Conservation (phyloP, 2,329 filamentous ascomycete species). For the Alternaria sp. region DNA sequence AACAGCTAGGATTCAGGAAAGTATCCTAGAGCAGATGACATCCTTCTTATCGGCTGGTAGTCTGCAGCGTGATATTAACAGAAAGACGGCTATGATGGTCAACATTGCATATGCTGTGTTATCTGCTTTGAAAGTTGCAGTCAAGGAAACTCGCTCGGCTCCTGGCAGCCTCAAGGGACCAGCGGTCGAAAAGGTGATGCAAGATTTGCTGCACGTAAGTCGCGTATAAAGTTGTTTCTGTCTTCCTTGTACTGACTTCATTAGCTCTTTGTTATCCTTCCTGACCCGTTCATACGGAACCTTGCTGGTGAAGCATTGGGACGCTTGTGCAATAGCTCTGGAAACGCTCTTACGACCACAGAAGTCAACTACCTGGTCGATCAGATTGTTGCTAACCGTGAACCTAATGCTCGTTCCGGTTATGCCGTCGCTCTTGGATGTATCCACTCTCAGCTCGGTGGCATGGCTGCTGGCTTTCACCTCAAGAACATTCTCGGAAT, state of each 20-base stretch:
- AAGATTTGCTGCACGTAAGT: constrained; percentile 79
- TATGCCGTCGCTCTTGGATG: constrained; percentile 93
- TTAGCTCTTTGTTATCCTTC: constrained; percentile 77
- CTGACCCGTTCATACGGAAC: constrained; percentile 85
- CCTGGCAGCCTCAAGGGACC: constrained; percentile 76
- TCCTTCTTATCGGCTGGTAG: constrained; percentile 84
- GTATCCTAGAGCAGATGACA: constrained; percentile 90
- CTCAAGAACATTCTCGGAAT: constrained; percentile 97
- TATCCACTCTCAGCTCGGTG: constrained; percentile 94
- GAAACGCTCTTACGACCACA: constrained; percentile 85
- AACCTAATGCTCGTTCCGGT: constrained; percentile 90
- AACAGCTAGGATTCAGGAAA: constrained; percentile 91
- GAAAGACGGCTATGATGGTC: constrained; percentile 89
- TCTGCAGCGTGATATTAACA: constrained; percentile 84
- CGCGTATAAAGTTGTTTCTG: constrained; percentile 1
- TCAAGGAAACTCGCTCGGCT: constrained; percentile 78
- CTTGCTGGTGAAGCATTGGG: constrained; percentile 87
- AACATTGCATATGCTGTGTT: constrained; percentile 87
- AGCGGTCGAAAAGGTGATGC: constrained; percentile 77
- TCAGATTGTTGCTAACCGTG: constrained; percentile 91
- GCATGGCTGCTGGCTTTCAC: constrained; percentile 96
- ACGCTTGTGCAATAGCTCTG: constrained; percentile 82
- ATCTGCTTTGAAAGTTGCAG: constrained; percentile 81
- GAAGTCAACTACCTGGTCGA: constrained; percentile 94
- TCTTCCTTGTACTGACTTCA: constrained; percentile 9